These are phyloP conservation scores for Eimeria zaria DNA, from an alignment of 169 alveolate species.

Conservation along the genomic window DNA sequence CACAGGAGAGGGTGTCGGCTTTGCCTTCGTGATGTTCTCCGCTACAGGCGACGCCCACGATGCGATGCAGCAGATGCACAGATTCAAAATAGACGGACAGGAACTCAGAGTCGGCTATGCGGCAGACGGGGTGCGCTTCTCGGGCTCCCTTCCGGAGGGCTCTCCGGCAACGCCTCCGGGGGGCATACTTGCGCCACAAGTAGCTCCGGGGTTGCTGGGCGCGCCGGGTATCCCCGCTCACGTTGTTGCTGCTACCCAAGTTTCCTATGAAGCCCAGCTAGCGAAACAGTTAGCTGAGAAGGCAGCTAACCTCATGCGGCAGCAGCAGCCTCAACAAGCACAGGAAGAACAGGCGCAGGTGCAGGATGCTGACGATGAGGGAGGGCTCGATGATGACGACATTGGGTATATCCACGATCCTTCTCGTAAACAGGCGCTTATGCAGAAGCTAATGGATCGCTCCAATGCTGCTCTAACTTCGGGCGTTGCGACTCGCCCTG, in stretches of 20 bases:
- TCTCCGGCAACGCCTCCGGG: conserved; percentile 75
- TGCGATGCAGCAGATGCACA: conserved; percentile 97
- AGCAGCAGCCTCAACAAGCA: conserved; percentile 71
- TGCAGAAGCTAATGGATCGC: conserved; percentile 82
- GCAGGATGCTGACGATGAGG: conserved; percentile 76
- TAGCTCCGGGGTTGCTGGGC: conserved; percentile 36
- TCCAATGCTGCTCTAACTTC: conserved; percentile 35
- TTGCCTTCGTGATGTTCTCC: conserved; percentile 95
- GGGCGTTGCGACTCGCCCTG: conserved; percentile 20
- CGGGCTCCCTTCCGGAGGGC: conserved; percentile 73
- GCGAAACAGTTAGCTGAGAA: conserved; percentile 85
- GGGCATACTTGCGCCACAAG: conserved; percentile 37
- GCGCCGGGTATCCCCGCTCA: conserved; percentile 73
- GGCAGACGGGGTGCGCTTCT: conserved; percentile 86
- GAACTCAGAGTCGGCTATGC: conserved; percentile 93
- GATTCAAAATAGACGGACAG: conserved; percentile 96
- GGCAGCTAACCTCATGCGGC: conserved; percentile 80
- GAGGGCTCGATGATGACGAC: conserved; percentile 81
- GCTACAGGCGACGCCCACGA: conserved; percentile 97
- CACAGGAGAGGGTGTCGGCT: conserved; percentile 95
- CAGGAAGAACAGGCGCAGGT: conserved; percentile 39
- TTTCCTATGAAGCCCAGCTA: conserved; percentile 82
- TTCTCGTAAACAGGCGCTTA: conserved; percentile 76
- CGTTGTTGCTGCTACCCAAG: conserved; percentile 72
- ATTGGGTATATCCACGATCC: conserved; percentile 76